A percentile compares a stretch with the other conserved stretches of the same genome.
These are phyloP conservation scores for Gypsophila paniculata DNA, from an alignment of 179 eudicot species.

Conservation along the genomic window DNA sequence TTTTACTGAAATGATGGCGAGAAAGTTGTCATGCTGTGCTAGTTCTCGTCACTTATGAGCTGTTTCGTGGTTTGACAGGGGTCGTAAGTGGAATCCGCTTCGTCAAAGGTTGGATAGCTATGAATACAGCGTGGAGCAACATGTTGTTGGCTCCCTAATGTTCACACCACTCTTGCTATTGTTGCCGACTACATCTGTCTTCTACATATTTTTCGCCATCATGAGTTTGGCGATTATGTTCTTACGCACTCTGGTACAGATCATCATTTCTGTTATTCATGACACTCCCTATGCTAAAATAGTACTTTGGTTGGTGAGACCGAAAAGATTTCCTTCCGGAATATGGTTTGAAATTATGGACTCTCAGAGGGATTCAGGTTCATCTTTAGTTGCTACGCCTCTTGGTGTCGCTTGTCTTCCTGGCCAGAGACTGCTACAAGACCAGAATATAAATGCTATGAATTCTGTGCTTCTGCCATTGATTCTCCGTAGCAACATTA, in stretches of 20 bases:
- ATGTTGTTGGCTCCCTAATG: conserved; percentile 85
- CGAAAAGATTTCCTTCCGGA: conserved; percentile 58
- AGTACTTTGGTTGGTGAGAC: conserved; percentile 60
- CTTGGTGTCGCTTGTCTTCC: conserved; percentile 20
- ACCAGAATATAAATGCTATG: conserved; percentile 23
- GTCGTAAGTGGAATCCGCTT: conserved; percentile 88
- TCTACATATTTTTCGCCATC: conserved; percentile 83
- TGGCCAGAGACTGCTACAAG: conserved; percentile 29
- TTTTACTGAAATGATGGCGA: background rate
- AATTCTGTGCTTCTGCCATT: conserved; percentile 47
- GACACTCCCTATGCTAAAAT: conserved; percentile 79
- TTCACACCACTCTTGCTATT: conserved; percentile 83
- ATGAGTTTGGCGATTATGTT: conserved; percentile 44
- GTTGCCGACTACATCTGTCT: conserved; percentile 86
- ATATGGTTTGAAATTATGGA: conserved; percentile 55
- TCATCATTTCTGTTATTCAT: conserved; percentile 59
- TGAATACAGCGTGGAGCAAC: conserved; percentile 90
- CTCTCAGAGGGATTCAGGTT: conserved; percentile 31
- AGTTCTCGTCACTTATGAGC: conserved; percentile 23
- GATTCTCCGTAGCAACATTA: conserved; percentile 64
- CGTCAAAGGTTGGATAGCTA: conserved; percentile 94
- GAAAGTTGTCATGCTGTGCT: conserved; percentile 2
- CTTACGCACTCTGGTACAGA: conserved; percentile 48
- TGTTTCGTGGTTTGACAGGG: conserved; percentile 52
- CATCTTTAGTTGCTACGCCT: conserved; percentile 23